phyloP scores from a whole-genome alignment of 306 rosid genomes.

The Erythrophleum fordii region DNA sequence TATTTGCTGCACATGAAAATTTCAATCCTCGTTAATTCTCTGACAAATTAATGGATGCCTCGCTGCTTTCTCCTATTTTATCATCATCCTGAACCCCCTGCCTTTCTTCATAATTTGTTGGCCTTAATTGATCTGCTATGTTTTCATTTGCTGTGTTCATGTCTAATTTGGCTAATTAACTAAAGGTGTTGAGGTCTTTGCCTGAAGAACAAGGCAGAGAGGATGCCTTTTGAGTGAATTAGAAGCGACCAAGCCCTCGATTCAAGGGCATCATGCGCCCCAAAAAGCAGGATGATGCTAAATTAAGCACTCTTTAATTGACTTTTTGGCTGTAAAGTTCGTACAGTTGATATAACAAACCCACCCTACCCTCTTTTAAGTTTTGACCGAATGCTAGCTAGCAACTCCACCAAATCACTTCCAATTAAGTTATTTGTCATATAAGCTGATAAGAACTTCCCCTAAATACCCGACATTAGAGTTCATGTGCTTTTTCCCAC shows the following conservation, averaged over 20 bases:
- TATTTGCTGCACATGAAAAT: too few species aligned
- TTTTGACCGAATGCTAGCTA: neutral
- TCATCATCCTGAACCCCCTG: too few species aligned
- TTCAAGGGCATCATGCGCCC: conserved; percentile 24
- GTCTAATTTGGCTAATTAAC: neutral
- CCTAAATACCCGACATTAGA: neutral
- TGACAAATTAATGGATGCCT: too few species aligned
- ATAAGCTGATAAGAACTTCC: neutral
- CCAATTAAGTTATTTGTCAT: neutral
- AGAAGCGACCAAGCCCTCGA: conserved; percentile 38
- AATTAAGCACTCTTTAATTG: conserved; percentile 6
- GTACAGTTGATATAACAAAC: conserved; percentile 1
- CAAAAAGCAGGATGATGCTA: neutral
- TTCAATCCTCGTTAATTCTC: too few species aligned
- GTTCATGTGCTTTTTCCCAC: neutral
- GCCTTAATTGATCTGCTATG: too few species aligned
- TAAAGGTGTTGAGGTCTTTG: neutral
- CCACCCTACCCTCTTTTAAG: neutral
- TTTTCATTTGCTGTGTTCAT: neutral
- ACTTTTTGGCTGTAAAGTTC: conserved; percentile 44
- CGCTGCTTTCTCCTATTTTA: too few species aligned
- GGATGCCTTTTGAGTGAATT: conserved; percentile 11
- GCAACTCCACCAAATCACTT: neutral
- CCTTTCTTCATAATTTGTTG: too few species aligned
- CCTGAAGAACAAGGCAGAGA: neutral